A percentile compares a stretch with the other conserved stretches of the same genome.
Evolutionary conservation across 1,284 basidiomycete genomes (phyloP).

Genomic region (Leccinum subrobustum): DNA sequence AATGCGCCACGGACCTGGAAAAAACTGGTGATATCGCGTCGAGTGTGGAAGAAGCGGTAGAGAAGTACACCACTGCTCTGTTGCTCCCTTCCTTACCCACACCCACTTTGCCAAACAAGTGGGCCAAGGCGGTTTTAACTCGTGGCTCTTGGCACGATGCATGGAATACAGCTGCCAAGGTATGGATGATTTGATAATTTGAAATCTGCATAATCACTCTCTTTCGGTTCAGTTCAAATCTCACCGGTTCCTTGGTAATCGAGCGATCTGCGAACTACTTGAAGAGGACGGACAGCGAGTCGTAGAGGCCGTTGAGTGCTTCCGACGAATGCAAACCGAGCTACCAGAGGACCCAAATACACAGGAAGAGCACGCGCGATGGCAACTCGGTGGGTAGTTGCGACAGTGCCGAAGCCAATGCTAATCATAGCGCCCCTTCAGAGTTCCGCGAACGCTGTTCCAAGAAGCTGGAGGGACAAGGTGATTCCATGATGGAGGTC

Average conservation of each 20-base stretch:
- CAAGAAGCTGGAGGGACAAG: not conserved
- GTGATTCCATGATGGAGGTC: not conserved
- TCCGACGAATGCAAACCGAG: not conserved
- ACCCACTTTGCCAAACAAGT: not conserved
- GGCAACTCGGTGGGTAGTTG: not conserved
- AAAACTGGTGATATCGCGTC: not conserved
- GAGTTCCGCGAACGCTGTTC: not conserved
- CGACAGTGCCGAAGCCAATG: not conserved
- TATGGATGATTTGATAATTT: not conserved
- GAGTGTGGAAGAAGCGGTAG: not conserved
- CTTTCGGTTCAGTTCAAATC: not conserved
- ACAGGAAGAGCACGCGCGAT: not conserved
- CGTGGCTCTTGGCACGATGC: not conserved
- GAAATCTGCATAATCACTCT: not conserved
- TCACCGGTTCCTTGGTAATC: not conserved
- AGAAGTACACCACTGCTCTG: not conserved
- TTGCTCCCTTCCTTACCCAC: not conserved
- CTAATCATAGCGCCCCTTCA: not conserved
- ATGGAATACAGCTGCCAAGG: not conserved
- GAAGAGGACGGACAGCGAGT: not conserved
- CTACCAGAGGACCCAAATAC: not conserved
- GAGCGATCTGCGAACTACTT: conserved; percentile 4
- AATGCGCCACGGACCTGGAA: not conserved
- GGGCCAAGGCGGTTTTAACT: not conserved
- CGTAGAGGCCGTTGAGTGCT: not conserved